phyloP scores from a whole-genome alignment of 345 rosid genomes.

The Bruguiera sexangula region DNA sequence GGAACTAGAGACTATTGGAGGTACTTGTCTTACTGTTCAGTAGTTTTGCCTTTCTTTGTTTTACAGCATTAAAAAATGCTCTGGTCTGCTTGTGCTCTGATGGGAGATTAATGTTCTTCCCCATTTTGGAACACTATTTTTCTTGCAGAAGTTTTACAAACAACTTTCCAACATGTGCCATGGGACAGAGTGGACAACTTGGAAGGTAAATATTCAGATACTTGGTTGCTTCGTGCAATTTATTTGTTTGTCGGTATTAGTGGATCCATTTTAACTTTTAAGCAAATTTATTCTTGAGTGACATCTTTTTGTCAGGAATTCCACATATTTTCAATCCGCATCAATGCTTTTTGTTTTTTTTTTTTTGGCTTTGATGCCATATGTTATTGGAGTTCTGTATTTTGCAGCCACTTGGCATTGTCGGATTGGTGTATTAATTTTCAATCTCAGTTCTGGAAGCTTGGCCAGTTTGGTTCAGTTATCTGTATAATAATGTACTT shows the following conservation, averaged over 20 bases:
- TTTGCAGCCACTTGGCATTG: neutral
- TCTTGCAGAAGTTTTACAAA: constrained; percentile 69
- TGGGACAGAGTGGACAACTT: constrained; percentile 43
- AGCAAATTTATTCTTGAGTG: neutral
- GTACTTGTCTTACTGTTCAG: constrained; percentile 31
- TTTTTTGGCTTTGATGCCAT: neutral
- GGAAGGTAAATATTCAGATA: constrained; percentile 47
- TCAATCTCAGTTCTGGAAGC: neutral
- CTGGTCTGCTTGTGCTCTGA: neutral
- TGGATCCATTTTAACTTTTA: neutral
- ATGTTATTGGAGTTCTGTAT: neutral
- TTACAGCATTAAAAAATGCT: neutral
- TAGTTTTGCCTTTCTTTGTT: constrained; percentile 2
- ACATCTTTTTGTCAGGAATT: neutral
- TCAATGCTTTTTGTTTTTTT: no score
- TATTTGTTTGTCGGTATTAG: neutral
- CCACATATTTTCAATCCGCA: neutral
- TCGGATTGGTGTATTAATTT: neutral
- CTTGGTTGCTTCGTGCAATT: neutral
- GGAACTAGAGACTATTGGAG: constrained; percentile 81
- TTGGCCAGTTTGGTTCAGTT: no score
- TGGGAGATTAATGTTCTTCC: no score
- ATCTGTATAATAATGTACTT: no score
- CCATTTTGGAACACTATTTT: constrained; percentile 9
- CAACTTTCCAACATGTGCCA: constrained; percentile 48